phyloP scores from a whole-genome alignment of 1,284 basidiomycete species.

The Ceratobasidium sp. region DNA sequence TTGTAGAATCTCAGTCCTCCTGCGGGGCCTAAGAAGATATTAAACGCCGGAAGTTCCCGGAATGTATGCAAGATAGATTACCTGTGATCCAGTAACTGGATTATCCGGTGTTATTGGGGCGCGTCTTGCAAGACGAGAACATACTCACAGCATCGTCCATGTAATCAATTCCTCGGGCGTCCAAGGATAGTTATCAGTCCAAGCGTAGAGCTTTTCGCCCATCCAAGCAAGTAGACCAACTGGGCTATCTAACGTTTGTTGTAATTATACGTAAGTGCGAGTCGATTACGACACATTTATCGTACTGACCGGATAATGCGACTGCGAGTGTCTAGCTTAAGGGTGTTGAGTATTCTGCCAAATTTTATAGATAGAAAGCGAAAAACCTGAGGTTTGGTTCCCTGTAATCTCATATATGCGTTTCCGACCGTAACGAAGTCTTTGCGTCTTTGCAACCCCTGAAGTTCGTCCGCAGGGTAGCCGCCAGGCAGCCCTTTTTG shows the following conservation, averaged over 20 bases:
- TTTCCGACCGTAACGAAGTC: slow-evolving; percentile 30
- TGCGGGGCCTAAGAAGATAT: slow-evolving; percentile 13
- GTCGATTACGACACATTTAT: too few species aligned
- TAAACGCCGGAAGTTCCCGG: neutral
- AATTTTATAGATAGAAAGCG: neutral
- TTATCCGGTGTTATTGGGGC: neutral
- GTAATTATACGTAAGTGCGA: neutral
- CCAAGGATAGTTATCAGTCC: slow-evolving; percentile 49
- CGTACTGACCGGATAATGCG: slow-evolving; percentile 46
- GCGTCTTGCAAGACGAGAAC: too few species aligned
- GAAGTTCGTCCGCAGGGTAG: slow-evolving; percentile 23
- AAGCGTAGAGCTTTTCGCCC: slow-evolving; percentile 48
- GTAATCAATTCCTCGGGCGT: slow-evolving; percentile 49
- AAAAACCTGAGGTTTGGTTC: slow-evolving; percentile 48
- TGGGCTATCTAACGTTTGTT: slow-evolving; percentile 45
- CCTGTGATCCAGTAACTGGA: slow-evolving; percentile 33
- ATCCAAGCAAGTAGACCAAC: slow-evolving; percentile 49
- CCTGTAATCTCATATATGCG: slow-evolving; percentile 34
- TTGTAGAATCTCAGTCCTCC: slow-evolving; percentile 47
- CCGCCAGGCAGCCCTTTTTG: slow-evolving; percentile 27
- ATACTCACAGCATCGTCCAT: slow-evolving; percentile 48
- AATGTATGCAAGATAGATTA: neutral
- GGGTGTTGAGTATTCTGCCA: neutral
- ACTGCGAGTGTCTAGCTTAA: slow-evolving; percentile 47
- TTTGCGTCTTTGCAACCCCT: slow-evolving; percentile 17